Percentiles rank a stretch among this genome's conserved stretches.
These are phyloP conservation scores for Petunia secreta DNA, from an alignment of 257 asterid genomes.

Conservation along the genomic window DNA sequence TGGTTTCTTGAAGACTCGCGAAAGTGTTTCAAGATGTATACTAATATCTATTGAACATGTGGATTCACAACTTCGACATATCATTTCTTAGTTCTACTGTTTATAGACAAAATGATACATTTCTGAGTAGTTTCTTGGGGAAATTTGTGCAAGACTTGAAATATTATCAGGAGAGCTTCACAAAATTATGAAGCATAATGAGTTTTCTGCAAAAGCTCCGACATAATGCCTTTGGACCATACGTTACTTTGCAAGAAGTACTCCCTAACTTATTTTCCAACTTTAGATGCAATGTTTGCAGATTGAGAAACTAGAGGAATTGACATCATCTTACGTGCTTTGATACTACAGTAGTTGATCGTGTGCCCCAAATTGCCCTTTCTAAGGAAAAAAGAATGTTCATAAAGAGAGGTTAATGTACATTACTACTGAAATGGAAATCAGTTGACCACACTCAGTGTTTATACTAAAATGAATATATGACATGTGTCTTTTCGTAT, in stretches of 20 bases:
- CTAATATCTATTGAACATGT: neutral
- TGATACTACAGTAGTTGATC: no score
- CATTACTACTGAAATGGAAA: neutral
- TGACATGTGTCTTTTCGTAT: no score
- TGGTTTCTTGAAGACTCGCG: neutral
- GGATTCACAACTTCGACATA: neutral
- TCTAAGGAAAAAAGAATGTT: neutral
- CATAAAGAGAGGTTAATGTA: neutral
- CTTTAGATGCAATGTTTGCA: neutral
- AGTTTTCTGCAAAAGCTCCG: neutral
- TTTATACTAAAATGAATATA: no score
- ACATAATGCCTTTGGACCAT: neutral
- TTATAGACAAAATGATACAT: neutral
- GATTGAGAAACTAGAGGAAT: neutral
- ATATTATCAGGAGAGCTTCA: neutral
- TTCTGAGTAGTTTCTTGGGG: neutral
- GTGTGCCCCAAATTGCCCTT: neutral
- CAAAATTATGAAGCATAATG: neutral
- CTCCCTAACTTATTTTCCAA: no score
- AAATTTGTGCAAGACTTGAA: neutral
- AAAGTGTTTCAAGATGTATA: neutral
- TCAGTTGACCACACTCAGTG: no score
- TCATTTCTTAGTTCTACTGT: neutral
- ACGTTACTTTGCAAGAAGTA: no score
- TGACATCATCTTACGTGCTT: neutral